Evolutionary conservation across 2,329 filamentous ascomycete species (phyloP).

Genomic region (Nemania sp.): DNA sequence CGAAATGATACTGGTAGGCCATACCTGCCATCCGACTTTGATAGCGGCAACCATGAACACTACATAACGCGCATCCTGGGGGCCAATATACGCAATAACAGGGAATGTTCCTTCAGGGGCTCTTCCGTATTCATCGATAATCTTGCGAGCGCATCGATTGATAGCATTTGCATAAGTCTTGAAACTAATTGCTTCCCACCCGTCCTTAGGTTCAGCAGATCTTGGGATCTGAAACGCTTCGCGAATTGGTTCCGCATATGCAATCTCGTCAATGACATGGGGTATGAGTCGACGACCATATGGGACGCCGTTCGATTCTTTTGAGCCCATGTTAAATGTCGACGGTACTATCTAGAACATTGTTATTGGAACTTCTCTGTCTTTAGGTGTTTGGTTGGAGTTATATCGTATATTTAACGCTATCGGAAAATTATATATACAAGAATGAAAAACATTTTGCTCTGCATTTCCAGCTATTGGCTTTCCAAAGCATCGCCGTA

Average conservation of each 20-base stretch:
- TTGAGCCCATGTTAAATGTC: too few relatives aligned
- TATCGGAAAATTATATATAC: too few relatives aligned
- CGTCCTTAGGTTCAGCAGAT: conserved; percentile 40
- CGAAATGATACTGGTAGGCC: neutral
- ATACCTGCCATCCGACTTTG: neutral
- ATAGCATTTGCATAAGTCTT: conserved; percentile 41
- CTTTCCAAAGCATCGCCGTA: too few relatives aligned
- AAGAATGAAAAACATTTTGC: too few relatives aligned
- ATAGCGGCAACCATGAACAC: conserved; percentile 18
- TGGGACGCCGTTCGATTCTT: too few relatives aligned
- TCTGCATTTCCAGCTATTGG: too few relatives aligned
- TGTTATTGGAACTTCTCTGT: too few relatives aligned
- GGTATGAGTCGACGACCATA: conserved; percentile 37
- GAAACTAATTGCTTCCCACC: conserved; percentile 42
- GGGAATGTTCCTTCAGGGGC: conserved; percentile 32
- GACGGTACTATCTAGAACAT: too few relatives aligned
- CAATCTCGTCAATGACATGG: conserved; percentile 43
- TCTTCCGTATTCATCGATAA: conserved; percentile 35
- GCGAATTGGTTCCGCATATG: conserved; percentile 36
- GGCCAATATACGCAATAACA: conserved; percentile 48
- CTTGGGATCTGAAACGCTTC: conserved; percentile 39
- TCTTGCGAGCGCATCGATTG: conserved; percentile 41
- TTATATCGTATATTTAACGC: too few relatives aligned
- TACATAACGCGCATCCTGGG: conserved; percentile 31
- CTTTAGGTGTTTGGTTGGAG: too few relatives aligned